Evolutionary conservation across 1,284 basidiomycete species (phyloP).

Genomic region (Microbotryum silenes-acaulis): DNA sequence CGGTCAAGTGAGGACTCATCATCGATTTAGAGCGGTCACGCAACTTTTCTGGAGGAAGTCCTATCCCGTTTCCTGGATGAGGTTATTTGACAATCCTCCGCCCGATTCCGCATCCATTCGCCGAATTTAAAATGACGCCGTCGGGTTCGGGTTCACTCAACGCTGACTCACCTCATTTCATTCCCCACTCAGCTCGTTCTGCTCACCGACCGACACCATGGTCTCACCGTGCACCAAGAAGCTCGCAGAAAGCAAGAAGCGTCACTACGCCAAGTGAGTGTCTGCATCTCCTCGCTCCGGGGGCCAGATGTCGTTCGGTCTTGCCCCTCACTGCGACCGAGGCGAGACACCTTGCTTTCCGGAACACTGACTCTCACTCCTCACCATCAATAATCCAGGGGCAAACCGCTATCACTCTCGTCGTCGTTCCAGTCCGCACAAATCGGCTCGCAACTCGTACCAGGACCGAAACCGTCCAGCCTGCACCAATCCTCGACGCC

Average conservation of each 20-base stretch:
- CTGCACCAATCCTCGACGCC: no score
- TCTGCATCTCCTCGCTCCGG: neutral
- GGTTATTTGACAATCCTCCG: neutral
- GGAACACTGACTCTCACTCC: neutral
- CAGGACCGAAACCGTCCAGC: no score
- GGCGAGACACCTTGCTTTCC: neutral
- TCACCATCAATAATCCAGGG: constrained; percentile 9
- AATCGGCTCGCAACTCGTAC: constrained; percentile 7
- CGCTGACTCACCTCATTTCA: neutral
- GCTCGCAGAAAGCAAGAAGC: constrained; percentile 77
- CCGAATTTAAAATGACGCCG: neutral
- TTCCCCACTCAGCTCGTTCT: constrained; percentile 21
- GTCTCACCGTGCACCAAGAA: constrained; percentile 87
- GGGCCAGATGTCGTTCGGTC: neutral
- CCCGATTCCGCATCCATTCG: neutral
- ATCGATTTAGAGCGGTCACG: neutral
- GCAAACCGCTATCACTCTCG: constrained; percentile 34
- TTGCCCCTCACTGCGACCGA: neutral
- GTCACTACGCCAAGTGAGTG: constrained; percentile 77
- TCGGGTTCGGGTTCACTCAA: neutral
- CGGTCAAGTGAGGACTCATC: neutral
- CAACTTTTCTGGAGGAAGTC: neutral
- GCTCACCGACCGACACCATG: constrained; percentile 83
- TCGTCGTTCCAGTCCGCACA: constrained; percentile 34
- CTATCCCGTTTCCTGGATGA: neutral